These are phyloP conservation scores for Sporothrix pallida DNA, from an alignment of 2,329 filamentous ascomycete genomes.

Conservation along the genomic window DNA sequence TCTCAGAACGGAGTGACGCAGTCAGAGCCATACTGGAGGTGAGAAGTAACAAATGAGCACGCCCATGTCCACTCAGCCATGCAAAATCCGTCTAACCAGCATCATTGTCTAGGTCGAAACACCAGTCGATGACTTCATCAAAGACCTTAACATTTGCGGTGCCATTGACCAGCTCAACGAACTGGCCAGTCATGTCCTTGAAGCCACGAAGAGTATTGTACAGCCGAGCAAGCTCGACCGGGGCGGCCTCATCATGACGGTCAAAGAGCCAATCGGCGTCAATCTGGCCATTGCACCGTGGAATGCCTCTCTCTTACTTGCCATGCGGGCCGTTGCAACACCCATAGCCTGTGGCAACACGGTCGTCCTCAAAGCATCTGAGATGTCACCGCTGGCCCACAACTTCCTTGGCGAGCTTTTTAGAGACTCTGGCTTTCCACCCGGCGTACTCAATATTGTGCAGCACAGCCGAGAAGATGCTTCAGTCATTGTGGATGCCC, in stretches of 20 bases:
- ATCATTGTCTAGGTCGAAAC: not conserved
- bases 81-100: too few species aligned
- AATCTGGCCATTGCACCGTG: not conserved
- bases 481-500: not conserved
- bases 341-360: conserved; percentile 4
- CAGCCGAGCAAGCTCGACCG: not conserved
- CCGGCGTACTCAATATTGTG: not conserved
- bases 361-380: not conserved
- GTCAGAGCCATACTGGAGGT: not conserved
- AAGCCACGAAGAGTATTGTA: not conserved
- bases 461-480: not conserved
- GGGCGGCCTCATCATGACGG: not conserved
- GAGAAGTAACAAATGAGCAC: not conserved
- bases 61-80: not conserved
- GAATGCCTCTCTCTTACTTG: not conserved
- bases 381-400: not conserved
- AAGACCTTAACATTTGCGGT: not conserved
- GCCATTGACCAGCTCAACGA: not conserved
- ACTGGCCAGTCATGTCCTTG: conserved; percentile 1
- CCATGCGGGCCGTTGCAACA: not conserved
- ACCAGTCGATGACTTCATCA: not conserved
- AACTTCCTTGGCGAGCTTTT: not conserved
- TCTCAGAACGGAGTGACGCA: not conserved
- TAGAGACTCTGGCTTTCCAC: not conserved
- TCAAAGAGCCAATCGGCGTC: conserved; percentile 7